Base-by-base conservation (phyloP, 2,329 filamentous ascomycete species). In the Aureobasidium sp. region DNA sequence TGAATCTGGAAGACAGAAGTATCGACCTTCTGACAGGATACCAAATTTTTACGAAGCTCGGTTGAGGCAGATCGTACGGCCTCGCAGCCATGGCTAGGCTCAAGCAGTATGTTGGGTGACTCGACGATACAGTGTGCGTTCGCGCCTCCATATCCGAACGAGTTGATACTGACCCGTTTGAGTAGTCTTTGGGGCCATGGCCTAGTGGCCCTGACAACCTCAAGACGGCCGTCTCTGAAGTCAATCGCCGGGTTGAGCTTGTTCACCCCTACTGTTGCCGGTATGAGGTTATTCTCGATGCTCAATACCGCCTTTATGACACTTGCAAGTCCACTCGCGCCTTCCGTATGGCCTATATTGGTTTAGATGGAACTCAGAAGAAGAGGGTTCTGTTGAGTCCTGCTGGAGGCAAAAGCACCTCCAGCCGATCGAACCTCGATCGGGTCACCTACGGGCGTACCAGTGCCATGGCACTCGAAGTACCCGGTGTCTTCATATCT, bases 301-400 rank as follows among this genome's bases (percentile, higher is more conserved):
- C 64, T 61, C 53, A 68, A 35, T 31, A 66, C 37, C 3, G 66
- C 62, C 54, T 77, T 77, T 17, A 82, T 42, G 5, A 56, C 9
- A 9, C 35, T 40, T n/a, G 52, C 37, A 22, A 82, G 67, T 0
- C 80, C 81, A 3, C 79, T 78, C 1, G 77, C 74, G 11, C 78
- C 77, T 67, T 82, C 80, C 0, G 77, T 77, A 64, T 83, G 80
- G 24, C 81, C 81, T 29, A 73, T 61, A 24, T 71, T 70, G 11
- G 66, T 68, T 49, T 73, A 72, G 31, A 72, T 66, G 0, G 67
- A 68, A n/a, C 70, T 70, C 3, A 73, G 64, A 39, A 59, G 17
- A 57, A 69, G 17, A 14, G 24, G 52, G 5, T 29, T 42, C 2
- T 12, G 12, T 11, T 24, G 22, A 2, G 17, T 58, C 22, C 35